These are phyloP conservation scores for Obba rivulosa DNA, from an alignment of 768 basidiomycete genomes.

Conservation along the genomic window DNA sequence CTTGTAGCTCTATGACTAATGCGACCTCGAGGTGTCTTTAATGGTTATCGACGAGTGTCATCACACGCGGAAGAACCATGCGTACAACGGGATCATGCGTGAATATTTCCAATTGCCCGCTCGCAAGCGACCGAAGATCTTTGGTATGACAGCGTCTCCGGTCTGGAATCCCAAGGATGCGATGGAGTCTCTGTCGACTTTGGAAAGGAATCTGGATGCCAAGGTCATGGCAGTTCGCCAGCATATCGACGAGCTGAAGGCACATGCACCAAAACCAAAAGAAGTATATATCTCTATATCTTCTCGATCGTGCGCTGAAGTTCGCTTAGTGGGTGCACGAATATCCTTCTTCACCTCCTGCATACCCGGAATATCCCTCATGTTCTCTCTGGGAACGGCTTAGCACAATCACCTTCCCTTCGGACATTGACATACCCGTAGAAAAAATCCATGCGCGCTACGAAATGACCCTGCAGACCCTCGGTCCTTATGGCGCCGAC, in stretches of 20 bases:
- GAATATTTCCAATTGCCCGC: conserved; percentile 45
- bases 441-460: conserved; percentile 59
- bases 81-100: conserved; percentile 54
- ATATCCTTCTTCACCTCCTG: conserved; percentile 46
- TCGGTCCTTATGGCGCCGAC: conserved; percentile 75
- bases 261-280: conserved; percentile 55
- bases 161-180: conserved; percentile 78
- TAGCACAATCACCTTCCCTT: conserved; percentile 29
- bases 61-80: conserved; percentile 50
- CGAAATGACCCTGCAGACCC: conserved; percentile 49
- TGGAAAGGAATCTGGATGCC: conserved; percentile 70
- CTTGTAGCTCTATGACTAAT: no score
- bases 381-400: conserved; percentile 53
- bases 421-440: conserved; percentile 45
- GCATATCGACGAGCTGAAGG: conserved; percentile 58
- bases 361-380: conserved; percentile 49
- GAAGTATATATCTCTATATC: conserved; percentile 42
- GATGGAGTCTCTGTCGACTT: conserved; percentile 47
- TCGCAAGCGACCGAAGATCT: conserved; percentile 66
- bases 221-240: conserved; percentile 72
- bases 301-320: background rate
- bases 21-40: conserved; percentile 50
- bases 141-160: conserved; percentile 91
- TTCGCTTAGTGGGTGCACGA: conserved; percentile 46
- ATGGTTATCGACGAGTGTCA: conserved; percentile 57